phyloP scores from a whole-genome alignment of 2,329 filamentous ascomycete species.

The Karstenula rhodostoma region DNA sequence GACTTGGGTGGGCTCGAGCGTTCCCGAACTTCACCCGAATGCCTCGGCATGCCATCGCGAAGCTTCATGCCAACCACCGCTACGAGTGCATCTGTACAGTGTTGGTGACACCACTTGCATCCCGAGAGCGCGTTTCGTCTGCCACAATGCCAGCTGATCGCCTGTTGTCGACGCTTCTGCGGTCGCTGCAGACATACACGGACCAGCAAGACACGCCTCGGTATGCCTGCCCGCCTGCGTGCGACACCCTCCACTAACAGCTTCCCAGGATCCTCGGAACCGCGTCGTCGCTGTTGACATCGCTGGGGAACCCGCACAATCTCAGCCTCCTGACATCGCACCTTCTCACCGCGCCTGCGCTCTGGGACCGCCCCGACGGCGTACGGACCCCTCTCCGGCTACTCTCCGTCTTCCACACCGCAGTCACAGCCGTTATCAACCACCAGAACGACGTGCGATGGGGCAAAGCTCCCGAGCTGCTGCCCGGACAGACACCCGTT shows the following conservation, averaged over 20 bases:
- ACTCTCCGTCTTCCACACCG: slow-evolving; percentile 76
- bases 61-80: slow-evolving; percentile 21
- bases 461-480: slow-evolving; percentile 34
- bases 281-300: slow-evolving; percentile 72
- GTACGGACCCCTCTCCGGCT: slow-evolving; percentile 70
- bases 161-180: slow-evolving; percentile 71
- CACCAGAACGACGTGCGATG: slow-evolving; percentile 51
- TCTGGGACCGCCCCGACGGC: slow-evolving; percentile 71
- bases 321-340: slow-evolving; percentile 76
- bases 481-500: slow-evolving; percentile 41
- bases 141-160: slow-evolving; percentile 70
- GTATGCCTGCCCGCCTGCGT: slow-evolving; percentile 49
- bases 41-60: slow-evolving; percentile 39
- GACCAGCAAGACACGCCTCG: slow-evolving; percentile 67
- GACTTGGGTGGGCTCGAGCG: background rate
- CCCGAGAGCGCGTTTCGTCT: slow-evolving; percentile 11
- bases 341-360: slow-evolving; percentile 73
- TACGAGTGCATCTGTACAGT: background rate
- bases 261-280: slow-evolving; percentile 64
- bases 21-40: slow-evolving; percentile 15
- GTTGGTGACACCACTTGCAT: slow-evolving; percentile 1
- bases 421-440: slow-evolving; percentile 64
- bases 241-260: slow-evolving; percentile 31
- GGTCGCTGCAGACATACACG: slow-evolving; percentile 67
- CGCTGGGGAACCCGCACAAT: slow-evolving; percentile 78